Base-by-base conservation (phyloP, 495 filamentous ascomycete species). In the Neurospora sp. region DNA sequence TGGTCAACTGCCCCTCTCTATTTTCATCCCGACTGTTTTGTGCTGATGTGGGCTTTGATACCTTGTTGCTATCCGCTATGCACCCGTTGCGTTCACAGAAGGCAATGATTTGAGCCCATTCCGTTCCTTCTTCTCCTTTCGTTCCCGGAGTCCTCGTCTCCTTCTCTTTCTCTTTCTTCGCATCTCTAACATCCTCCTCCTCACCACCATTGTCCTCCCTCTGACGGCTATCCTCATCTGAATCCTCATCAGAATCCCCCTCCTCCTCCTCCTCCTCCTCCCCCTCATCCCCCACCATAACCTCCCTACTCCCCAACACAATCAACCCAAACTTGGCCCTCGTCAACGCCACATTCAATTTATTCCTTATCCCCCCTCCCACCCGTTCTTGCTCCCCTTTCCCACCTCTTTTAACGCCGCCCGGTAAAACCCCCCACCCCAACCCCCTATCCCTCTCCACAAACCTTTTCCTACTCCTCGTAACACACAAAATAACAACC, bases 401-500 rank as follows among this genome's bases (percentile, higher is more conserved):
- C 87, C 79, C 5, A 88, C 75, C 17, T 19, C 17, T 10, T 11
- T 5, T 21, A 11, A 21, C 11, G 15, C 21, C 10, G 5, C 13
- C 54, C 28, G 54, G 54, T 9, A 89, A 77, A 21, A 89, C 73
- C 3, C 88, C 88, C 73, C 84, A 78, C n/a, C 85, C 86, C 40
- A 81, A 79, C 9, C 78, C 76, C 15, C 72, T 45, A 77, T 89
- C 88, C 34, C 79, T 77, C 15, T 79, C 77, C 4, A 89, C 78
- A 74, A 87, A 89, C 8, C 83, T 76, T n/a, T 74, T 74, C 31
- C 85, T 75, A 3, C 83, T 82, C 39, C 88, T 76, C 48, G 88
- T 89, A 2, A 86, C 88, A 74, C 88, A 89, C 21, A 89, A 74
- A 71, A 89, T 87, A 24, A 89, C 88, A 24, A 88, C 81, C 13